A percentile compares a stretch with the other conserved stretches of the same genome.
These are phyloP conservation scores for Colletotrichum falcatum DNA, from an alignment of 2,329 filamentous ascomycete genomes.

Conservation along the genomic window DNA sequence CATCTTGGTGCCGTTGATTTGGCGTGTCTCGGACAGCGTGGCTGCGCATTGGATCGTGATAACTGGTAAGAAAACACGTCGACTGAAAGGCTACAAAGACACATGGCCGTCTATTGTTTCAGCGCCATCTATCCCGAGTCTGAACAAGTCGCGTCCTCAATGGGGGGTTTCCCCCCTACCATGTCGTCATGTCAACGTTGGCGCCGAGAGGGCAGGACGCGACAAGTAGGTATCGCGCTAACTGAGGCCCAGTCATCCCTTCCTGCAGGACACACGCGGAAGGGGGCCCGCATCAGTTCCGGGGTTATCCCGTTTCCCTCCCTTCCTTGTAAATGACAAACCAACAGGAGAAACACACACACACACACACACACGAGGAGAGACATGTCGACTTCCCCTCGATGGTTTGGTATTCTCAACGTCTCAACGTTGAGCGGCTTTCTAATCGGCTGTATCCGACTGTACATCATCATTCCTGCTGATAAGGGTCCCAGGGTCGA, in stretches of 20 bases:
- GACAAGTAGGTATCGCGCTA: conserved; percentile 13
- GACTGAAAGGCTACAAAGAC: conserved; percentile 10
- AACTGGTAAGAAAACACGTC: background rate
- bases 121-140: conserved; percentile 3
- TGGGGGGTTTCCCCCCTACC: conserved; percentile 9
- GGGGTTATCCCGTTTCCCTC: background rate
- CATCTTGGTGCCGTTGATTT: conserved; percentile 3
- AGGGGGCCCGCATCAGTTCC: background rate
- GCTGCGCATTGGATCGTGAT: background rate
- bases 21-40: background rate
- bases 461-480: background rate
- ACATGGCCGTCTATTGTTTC: conserved; percentile 21
- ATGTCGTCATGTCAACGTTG: conserved; percentile 34
- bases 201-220: conserved; percentile 4
- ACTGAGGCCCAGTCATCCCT: background rate
- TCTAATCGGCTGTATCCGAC: background rate
- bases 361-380: background rate
- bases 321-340: conserved; percentile 8
- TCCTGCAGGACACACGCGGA: background rate
- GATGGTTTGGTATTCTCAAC: conserved; percentile 12
- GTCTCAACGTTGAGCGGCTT: background rate
- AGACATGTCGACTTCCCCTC: conserved; percentile 15
- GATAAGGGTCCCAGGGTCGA: background rate
- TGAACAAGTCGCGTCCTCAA: background rate
- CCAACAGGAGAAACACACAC: conserved; percentile 3